These are phyloP conservation scores for Nakazawaea ambrosiae DNA, from an alignment of 805 yeast species.

Conservation along the genomic window DNA sequence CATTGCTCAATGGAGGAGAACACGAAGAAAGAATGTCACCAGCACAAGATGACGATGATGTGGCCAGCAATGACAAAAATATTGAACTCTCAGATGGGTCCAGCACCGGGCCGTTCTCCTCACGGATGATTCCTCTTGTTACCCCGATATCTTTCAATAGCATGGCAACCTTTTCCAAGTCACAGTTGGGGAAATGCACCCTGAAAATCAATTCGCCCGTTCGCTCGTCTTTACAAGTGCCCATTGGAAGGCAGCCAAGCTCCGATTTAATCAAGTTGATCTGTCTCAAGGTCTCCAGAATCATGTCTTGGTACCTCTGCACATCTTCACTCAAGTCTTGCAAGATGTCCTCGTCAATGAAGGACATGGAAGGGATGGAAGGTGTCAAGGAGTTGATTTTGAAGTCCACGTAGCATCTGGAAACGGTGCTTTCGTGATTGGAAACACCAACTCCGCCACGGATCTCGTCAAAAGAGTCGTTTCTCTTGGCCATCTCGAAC, in stretches of 20 bases:
- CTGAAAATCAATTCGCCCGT: constrained; percentile 34
- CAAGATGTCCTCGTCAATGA: constrained; percentile 39
- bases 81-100: no score
- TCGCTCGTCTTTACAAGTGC: constrained; percentile 27
- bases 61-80: no score
- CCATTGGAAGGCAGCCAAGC: constrained; percentile 62
- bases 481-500: constrained; percentile 27
- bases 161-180: constrained; percentile 45
- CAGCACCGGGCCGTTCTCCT: no score
- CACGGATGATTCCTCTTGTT: constrained; percentile 42
- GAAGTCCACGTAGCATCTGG: constrained; percentile 49
- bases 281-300: constrained; percentile 36
- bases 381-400: constrained; percentile 30
- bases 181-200: constrained; percentile 70
- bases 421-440: no score
- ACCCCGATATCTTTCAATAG: constrained; percentile 56
- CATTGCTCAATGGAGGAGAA: no score
- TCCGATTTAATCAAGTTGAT: constrained; percentile 37
- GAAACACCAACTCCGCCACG: no score
- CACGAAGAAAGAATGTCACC: no score
- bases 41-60: no score
- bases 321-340: constrained; percentile 29
- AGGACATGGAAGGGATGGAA: constrained; percentile 30
- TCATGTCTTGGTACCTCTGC: constrained; percentile 29
- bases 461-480: no score